Conservation (phyloP, 106 monocot genomes). For the Gastrodia elata region DNA sequence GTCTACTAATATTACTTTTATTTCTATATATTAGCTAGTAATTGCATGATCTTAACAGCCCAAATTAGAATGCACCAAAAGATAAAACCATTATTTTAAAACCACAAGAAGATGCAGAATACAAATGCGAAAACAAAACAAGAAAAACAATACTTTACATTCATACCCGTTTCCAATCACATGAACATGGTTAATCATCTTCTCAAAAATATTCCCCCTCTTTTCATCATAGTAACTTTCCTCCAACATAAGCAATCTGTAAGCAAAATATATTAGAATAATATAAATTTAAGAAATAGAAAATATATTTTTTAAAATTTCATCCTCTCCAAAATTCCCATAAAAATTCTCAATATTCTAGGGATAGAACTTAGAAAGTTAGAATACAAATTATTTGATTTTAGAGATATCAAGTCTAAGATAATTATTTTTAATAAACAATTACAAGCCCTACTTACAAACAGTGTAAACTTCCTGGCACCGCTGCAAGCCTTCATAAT, state of each 20-base stretch:
- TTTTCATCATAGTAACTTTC: constrained; percentile 10
- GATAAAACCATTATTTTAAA: too few species aligned
- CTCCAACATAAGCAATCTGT: constrained; percentile 10
- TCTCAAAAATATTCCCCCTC: background rate
- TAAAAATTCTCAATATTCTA: background rate
- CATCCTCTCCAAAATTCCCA: background rate
- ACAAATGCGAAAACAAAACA: too few species aligned
- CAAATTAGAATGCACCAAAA: too few species aligned
- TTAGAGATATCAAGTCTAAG: too few species aligned
- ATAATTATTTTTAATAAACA: too few species aligned
- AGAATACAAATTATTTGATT: background rate
- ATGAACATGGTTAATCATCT: constrained; percentile 10
- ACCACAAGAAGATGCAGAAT: too few species aligned
- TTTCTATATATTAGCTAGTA: too few species aligned
- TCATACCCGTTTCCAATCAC: constrained; percentile 4
- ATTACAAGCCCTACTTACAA: too few species aligned
- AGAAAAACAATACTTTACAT: background rate
- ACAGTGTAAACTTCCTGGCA: background rate
- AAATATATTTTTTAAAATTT: background rate
- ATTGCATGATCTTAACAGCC: too few species aligned
- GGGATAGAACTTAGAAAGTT: background rate
- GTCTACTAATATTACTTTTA: too few species aligned
- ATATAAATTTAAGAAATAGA: background rate
- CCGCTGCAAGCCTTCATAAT: background rate
- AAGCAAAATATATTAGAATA: background rate